Base-by-base conservation (phyloP, 2,329 filamentous ascomycete genomes). In the Sporothrix euskadiensis region DNA sequence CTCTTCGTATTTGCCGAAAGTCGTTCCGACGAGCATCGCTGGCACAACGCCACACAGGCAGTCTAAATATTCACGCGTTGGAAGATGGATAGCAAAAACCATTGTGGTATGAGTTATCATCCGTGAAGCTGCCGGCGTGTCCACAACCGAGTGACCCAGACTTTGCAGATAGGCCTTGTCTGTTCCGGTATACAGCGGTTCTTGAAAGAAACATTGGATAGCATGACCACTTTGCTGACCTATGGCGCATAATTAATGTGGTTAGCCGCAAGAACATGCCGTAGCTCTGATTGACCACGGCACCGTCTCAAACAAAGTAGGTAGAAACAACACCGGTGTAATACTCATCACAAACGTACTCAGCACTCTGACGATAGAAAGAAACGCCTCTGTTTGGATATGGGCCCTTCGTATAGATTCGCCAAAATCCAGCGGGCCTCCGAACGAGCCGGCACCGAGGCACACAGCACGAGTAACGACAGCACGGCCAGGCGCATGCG, bases 41-140 rank as follows among this genome's bases (percentile, higher is more conserved):
- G 90, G 90, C 0, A 83, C 76, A 0, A 80, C 75, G 0, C 80
- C 78, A 1, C 81, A 77, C 1, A 92, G 80, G 0, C 88, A 83
- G 6, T 83, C 79, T 30, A 85, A 81, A 69, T 88, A 92, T 56
- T 87, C 84, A 52, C 81, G 83, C 30, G 81, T 83, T 73, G 89
- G 89, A 73, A 90, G 83, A 69, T 92, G 90, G 0, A 92, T 84
- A 0, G 88, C 90, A 75, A 88, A 92, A 1, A 91, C 82, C 1
- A 93, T 78, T 0, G 88, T 86, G 0, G 81, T 77, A 0, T 78
- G 66, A 19, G 84, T 82, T 10, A 92, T 82, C 6, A 84, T 76
- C 0, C 83, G 79, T 76, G 88, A 90, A 0, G 84, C 90, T 0
- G 73, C 78, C 0, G 91, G 90, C 1, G 86, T 82, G 0, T 86